Evolutionary conservation across 2,329 filamentous ascomycete species (phyloP).

Genomic region (Berkeleyomyces rouxiae): DNA sequence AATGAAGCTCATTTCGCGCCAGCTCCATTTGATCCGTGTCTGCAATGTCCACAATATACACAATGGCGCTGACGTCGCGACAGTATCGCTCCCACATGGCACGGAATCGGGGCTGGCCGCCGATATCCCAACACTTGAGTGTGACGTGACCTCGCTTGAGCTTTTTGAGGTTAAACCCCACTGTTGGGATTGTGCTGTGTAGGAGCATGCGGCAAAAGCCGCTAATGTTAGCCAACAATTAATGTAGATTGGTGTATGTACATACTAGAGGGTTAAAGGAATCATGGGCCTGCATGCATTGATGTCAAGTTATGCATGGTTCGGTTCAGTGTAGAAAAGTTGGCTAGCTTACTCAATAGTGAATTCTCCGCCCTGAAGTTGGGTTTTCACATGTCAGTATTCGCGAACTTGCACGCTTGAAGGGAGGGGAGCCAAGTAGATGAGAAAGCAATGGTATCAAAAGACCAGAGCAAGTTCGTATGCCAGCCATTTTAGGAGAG

Average conservation of each 20-base stretch:
- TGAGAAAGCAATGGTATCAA: not conserved
- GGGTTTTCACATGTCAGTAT: not conserved
- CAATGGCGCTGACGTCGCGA: conserved; percentile 89
- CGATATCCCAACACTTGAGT: conserved; percentile 97
- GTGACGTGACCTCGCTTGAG: conserved; percentile 97
- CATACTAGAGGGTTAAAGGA: not conserved
- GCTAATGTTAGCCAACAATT: conserved; percentile 1
- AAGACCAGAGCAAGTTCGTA: not conserved
- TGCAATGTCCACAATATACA: conserved; percentile 96
- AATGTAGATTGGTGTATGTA: conserved; percentile 20
- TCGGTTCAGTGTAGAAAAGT: not conserved
- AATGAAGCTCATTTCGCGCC: conserved; percentile 83
- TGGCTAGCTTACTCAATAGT: conserved; percentile 73
- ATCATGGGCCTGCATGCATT: not conserved
- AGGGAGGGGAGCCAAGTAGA: not conserved
- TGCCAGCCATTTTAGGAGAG: not conserved
- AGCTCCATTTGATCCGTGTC: conserved; percentile 65
- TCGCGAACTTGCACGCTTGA: not conserved
- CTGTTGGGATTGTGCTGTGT: conserved; percentile 83
- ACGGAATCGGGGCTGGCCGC: conserved; percentile 89
- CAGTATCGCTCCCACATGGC: conserved; percentile 99
- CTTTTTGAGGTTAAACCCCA: conserved; percentile 98
- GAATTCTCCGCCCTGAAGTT: conserved; percentile 76
- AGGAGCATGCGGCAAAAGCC: conserved; percentile 18
- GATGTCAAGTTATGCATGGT: not conserved